Evolutionary conservation across 2,329 filamentous ascomycete genomes (phyloP).

Genomic region (Stachybotrys chlorohalonatus): DNA sequence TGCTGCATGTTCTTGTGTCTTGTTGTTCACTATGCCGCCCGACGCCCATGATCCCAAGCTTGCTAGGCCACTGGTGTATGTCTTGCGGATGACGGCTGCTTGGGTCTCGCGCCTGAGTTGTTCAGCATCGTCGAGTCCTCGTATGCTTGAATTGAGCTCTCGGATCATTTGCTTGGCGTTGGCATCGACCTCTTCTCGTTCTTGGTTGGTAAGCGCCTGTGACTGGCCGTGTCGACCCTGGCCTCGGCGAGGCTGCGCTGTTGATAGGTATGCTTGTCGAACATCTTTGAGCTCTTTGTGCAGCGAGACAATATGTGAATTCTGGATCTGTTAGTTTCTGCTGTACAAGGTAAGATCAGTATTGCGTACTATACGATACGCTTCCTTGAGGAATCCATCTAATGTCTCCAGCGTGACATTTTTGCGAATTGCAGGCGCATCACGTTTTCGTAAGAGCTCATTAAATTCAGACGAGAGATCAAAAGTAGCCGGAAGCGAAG

Average conservation of each 20-base stretch:
- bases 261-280: slow-evolving; percentile 85
- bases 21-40: slow-evolving; percentile 36
- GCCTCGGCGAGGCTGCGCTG: slow-evolving; percentile 53
- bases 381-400: slow-evolving; percentile 87
- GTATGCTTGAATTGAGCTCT: slow-evolving; percentile 75
- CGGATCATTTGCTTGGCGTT: slow-evolving; percentile 79
- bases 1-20: slow-evolving; percentile 55
- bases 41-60: slow-evolving; percentile 59
- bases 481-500: slow-evolving; percentile 16
- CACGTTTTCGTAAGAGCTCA: slow-evolving; percentile 52
- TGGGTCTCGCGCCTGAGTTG: slow-evolving; percentile 71
- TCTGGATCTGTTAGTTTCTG: slow-evolving; percentile 39
- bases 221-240: slow-evolving; percentile 37
- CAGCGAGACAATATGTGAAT: slow-evolving; percentile 74
- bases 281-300: slow-evolving; percentile 73
- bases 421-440: slow-evolving; percentile 37
- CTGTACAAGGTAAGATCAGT: not conserved
- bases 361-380: slow-evolving; percentile 68
- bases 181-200: slow-evolving; percentile 80
- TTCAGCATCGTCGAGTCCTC: slow-evolving; percentile 72
- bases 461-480: slow-evolving; percentile 64
- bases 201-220: slow-evolving; percentile 62
- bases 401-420: slow-evolving; percentile 43
- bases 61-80: slow-evolving; percentile 56
- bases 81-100: slow-evolving; percentile 60